phyloP scores from a whole-genome alignment of 257 asterid genomes.

The Solanum medicagineum region DNA sequence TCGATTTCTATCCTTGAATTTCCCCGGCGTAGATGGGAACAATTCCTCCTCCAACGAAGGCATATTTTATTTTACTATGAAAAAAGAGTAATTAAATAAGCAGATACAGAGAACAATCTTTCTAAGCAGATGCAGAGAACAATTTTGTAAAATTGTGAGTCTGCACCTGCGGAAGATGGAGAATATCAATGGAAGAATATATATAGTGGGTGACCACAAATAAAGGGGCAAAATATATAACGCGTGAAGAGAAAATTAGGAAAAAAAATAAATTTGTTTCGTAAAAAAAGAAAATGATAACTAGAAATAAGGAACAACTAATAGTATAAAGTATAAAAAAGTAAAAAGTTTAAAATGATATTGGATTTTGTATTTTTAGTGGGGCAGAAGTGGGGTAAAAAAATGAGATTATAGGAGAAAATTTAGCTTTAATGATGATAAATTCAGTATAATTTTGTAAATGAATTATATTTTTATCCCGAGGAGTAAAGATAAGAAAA shows the following conservation, averaged over 20 bases:
- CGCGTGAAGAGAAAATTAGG: conserved; percentile 28
- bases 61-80: conserved; percentile 4
- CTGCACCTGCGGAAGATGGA: conserved; percentile 34
- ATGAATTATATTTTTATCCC: background rate
- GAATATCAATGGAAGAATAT: background rate
- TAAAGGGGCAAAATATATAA: conserved; percentile 10
- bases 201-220: conserved; percentile 40
- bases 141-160: background rate
- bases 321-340: background rate
- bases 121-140: conserved; percentile 33
- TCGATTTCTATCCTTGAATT: conserved; percentile 55
- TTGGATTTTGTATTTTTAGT: background rate
- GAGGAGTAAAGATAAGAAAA: too few species aligned
- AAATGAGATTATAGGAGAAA: background rate
- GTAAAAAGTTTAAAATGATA: background rate
- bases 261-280: background rate
- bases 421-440: background rate
- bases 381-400: background rate
- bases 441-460: background rate
- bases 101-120: conserved; percentile 31
- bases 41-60: conserved; percentile 37
- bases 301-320: background rate
- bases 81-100: background rate
- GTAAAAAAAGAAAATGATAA: background rate
- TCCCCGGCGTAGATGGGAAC: conserved; percentile 66